Evolutionary conservation across 176 grass and related monocot genomes (phyloP), one percentile per base, ranked within the genome.

Genomic region (Areca catechu): DNA sequence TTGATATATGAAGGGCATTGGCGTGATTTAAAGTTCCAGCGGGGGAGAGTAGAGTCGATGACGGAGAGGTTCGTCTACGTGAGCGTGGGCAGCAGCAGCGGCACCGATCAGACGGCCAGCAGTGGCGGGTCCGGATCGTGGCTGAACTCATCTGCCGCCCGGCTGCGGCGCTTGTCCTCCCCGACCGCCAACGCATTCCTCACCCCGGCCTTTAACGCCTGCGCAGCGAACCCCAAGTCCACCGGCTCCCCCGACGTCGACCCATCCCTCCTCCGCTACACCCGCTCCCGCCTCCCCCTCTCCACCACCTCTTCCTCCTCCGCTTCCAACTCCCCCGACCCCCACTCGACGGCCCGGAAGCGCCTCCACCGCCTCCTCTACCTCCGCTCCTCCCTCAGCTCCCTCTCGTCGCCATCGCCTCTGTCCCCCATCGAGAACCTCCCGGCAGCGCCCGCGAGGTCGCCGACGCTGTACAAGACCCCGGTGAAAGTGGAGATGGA

Each of bases 191-290:
- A 67, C 62, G 20, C 77, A 12, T 70, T 70, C 69, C 77, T 86
- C 58, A 70, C 69, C 18, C 69, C 78, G 22, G 83, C 77, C 34
- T 86, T 81, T 50, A 70, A 81, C 65, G 83, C 77, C 50, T 73
- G 72, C 49, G 37, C 47, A 9, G 61, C 15, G 2, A 63, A 63
- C 17, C 62, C 56, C 28, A 15, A 43, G 3, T 75, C 77, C 0
- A 61, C 72, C 19, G 82, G 76, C 19, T 54, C 76, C 27, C 77
- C 81, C 50, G 77, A 61, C 4, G 55, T 81, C 55, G 74, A 80
- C 51, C 50, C 58, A 49, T 86, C 77, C 0, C 83, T 80, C 65
- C 83, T 81, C 73, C 83, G 83, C 64, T 73, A 65, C 77, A 73
- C 65, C 73, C 83, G 77, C 24, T 9, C 7, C 27, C 57, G 57